These are phyloP conservation scores for Capsicum rhomboideum DNA, from an alignment of 257 asterid species.

Conservation along the genomic window DNA sequence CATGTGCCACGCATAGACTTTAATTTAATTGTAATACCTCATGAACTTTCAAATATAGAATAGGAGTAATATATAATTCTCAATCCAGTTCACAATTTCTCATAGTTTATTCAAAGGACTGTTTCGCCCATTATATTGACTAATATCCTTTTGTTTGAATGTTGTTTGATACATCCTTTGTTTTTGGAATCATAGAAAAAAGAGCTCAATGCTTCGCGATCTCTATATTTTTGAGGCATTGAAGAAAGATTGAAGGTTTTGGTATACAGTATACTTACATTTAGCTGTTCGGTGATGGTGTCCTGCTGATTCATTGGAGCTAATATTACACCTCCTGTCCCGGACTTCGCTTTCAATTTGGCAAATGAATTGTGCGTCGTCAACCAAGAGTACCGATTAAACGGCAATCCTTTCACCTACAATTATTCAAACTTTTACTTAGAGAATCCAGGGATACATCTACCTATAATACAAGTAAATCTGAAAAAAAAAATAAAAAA, in stretches of 20 bases:
- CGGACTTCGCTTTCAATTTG: conserved; percentile 56
- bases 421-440: neutral
- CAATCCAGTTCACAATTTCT: neutral
- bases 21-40: neutral
- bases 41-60: neutral
- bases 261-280: conserved; percentile 31
- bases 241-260: neutral
- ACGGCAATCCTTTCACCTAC: conserved; percentile 78
- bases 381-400: conserved; percentile 81
- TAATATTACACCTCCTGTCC: conserved; percentile 53
- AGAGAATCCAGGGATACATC: neutral
- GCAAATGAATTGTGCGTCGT: conserved; percentile 86
- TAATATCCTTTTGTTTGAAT: neutral
- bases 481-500: no score
- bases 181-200: neutral
- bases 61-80: neutral
- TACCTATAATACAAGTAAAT: neutral
- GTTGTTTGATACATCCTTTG: neutral
- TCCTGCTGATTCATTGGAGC: conserved; percentile 86
- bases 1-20: neutral
- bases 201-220: neutral
- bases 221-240: neutral
- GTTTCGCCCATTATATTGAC: neutral
- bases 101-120: neutral
- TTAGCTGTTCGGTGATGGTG: conserved; percentile 73